phyloP scores from a whole-genome alignment of 1,284 basidiomycete species.

The Sutorius eximius region DNA sequence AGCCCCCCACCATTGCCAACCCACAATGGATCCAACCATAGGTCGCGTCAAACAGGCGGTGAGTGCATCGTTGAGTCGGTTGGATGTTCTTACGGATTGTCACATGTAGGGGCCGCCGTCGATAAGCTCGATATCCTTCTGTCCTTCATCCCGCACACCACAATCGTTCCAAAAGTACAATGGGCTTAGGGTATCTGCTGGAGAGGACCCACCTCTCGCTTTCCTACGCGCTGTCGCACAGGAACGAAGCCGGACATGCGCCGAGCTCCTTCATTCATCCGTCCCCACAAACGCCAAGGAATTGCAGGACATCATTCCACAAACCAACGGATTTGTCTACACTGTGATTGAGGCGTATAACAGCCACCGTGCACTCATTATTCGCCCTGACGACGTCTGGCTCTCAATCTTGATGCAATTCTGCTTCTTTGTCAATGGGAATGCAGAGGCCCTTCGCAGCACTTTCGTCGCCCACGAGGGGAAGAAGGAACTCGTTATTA shows the following conservation, averaged over 20 bases:
- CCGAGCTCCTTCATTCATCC: background rate
- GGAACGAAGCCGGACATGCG: background rate
- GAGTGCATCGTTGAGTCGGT: background rate
- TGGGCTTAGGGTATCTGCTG: background rate
- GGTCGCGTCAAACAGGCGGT: background rate
- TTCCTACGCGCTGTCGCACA: background rate
- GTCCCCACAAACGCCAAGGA: background rate
- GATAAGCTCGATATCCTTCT: background rate
- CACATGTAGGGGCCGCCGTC: background rate
- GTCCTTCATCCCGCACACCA: background rate
- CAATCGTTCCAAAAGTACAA: background rate
- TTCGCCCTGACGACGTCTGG: conserved; percentile 43
- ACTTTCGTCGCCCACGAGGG: background rate
- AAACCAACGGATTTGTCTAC: conserved; percentile 34
- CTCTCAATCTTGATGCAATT: conserved; percentile 41
- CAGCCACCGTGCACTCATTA: conserved; percentile 31
- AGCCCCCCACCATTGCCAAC: background rate
- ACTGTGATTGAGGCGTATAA: conserved; percentile 37
- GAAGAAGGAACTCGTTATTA: conserved; percentile 18
- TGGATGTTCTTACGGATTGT: background rate
- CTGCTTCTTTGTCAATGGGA: conserved; percentile 41
- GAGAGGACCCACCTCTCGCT: background rate
- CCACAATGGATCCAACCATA: background rate
- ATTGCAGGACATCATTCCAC: conserved; percentile 12
- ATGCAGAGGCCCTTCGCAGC: conserved; percentile 27